Base-by-base conservation (phyloP, 2,329 filamentous ascomycete species). In the Pseudogymnoascus sp. region DNA sequence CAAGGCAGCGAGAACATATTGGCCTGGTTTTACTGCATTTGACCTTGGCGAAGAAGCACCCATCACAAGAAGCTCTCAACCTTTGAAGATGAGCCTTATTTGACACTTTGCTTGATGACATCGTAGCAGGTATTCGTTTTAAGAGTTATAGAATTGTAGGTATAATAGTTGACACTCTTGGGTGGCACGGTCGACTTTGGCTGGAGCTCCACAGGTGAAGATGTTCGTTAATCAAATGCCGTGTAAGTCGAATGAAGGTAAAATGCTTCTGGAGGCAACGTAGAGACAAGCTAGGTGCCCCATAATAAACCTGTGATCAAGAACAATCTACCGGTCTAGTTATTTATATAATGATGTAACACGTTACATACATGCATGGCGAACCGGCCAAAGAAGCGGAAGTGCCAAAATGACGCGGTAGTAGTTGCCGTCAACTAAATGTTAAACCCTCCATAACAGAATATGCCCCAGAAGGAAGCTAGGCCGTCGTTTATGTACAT, bases 41-140 rank as follows among this genome's bases (percentile, higher is more conserved):
- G 70, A 83, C 79, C 67, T 83, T 83, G 63, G 80, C 80, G 18
- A 80, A 70, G 68, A 82, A 81, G 70, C 80, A 83, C 6, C 78
- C 78, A 63, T 83, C 80, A 67, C 80, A 83, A 16, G 80, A 82
- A 20, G 76, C 77, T 62, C 78, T 72, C 30, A 80, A 70, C 50
- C 76, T 75, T 57, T 75, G 75, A 65, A 76, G 74, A 35, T 74
- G 73, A 63, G 71, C 66, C 62, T 76, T 76, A 30, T 61, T 59
- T 38, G 47, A 38, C 57, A 50, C 57, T 37, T 63, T 62, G 22
- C 22, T 60, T 47, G 59, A 50, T 16, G 63, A 63, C 63, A 64
- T 67, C 60, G 59, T 57, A 47, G 39, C 22, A 11, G 14, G 22
- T 25, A 39, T 50, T 50, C n/a, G 43, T 22, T 50, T 50, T 30